Evolutionary conservation across 441 rosid genomes (phyloP).

Genomic region (Pelargonium myrrhifolium): DNA sequence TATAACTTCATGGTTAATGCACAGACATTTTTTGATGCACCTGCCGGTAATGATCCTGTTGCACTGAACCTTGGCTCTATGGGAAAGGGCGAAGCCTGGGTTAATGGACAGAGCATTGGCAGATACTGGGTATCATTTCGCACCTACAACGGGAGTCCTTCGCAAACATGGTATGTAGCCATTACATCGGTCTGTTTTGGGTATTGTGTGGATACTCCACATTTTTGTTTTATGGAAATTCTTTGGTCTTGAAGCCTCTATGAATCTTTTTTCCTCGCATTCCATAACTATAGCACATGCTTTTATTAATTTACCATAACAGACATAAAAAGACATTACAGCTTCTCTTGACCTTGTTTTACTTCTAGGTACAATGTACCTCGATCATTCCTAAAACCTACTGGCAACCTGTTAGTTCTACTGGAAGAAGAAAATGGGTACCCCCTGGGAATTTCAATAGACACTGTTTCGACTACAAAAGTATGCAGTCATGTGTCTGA

Average conservation of each 20-base stretch:
- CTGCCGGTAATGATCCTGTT: conserved; percentile 29
- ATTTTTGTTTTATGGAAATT: neutral
- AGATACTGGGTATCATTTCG: conserved; percentile 72
- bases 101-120: conserved; percentile 44
- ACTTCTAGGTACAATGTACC: conserved; percentile 62
- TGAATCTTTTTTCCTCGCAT: neutral
- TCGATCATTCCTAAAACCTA: conserved; percentile 42
- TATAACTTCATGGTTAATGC: conserved; percentile 12
- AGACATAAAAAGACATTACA: no score
- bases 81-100: conserved; percentile 29
- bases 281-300: neutral
- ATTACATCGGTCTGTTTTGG: neutral
- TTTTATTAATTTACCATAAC: neutral
- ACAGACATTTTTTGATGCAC: conserved; percentile 54
- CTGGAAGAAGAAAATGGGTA: conserved; percentile 64
- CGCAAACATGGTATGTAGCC: conserved; percentile 50
- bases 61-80: conserved; percentile 22
- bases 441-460: conserved; percentile 49
- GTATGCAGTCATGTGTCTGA: conserved; percentile 33
- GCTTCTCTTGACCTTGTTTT: neutral
- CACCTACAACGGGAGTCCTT: conserved; percentile 48
- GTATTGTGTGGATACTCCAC: no score
- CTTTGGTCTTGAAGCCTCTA: neutral
- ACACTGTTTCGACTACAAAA: conserved; percentile 30
- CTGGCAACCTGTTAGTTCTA: conserved; percentile 45